Evolutionary conservation across 1,139 yeast species (phyloP).

Genomic region (Citeromyces hawaiiensis): DNA sequence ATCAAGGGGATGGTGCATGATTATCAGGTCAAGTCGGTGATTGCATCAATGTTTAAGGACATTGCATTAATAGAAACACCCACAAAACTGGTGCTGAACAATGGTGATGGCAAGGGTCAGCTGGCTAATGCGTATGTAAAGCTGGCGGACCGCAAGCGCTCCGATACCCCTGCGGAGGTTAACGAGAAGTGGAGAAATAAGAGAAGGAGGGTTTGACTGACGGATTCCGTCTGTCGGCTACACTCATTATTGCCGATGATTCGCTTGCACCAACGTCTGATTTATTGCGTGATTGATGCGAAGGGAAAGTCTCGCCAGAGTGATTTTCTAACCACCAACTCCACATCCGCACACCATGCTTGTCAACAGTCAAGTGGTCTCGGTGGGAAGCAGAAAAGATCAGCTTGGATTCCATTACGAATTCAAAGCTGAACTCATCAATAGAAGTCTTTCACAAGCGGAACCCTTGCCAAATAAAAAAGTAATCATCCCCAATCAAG

Average conservation of each 20-base stretch:
- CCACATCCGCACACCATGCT: not conserved
- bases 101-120: conserved; percentile 66
- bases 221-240: too few relatives aligned
- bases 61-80: conserved; percentile 14
- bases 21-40: conserved; percentile 20
- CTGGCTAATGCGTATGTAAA: conserved; percentile 44
- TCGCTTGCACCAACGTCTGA: too few relatives aligned
- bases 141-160: conserved; percentile 39
- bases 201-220: conserved; percentile 4
- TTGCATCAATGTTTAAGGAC: conserved; percentile 20
- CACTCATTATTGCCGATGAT: too few relatives aligned
- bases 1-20: conserved; percentile 18
- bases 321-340: too few relatives aligned
- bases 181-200: conserved; percentile 43
- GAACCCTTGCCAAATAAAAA: not conserved
- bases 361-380: not conserved
- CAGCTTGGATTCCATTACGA: not conserved
- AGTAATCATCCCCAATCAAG: not conserved
- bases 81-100: conserved; percentile 23
- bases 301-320: too few relatives aligned
- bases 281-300: too few relatives aligned
- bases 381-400: not conserved
- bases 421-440: not conserved
- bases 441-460: not conserved
- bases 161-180: conserved; percentile 49